Evolutionary conservation across 1,284 basidiomycete genomes (phyloP).

Genomic region (Porodaedalea pini): DNA sequence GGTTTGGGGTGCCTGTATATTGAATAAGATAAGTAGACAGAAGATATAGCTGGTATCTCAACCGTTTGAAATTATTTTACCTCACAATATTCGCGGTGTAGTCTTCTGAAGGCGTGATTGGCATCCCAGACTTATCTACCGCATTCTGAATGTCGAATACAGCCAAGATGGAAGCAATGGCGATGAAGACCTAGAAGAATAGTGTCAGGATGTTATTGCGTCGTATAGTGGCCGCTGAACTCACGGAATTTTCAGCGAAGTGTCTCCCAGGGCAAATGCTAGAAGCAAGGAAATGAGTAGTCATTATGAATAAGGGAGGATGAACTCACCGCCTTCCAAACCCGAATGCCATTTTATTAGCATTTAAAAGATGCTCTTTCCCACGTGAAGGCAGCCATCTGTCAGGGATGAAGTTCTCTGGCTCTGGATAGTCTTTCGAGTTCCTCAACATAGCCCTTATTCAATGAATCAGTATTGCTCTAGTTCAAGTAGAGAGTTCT

Average conservation of each 20-base stretch:
- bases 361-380: neutral
- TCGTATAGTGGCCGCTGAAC: slow-evolving; percentile 2
- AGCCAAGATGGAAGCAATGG: slow-evolving; percentile 20
- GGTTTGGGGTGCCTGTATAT: slow-evolving; percentile 20
- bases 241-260: slow-evolving; percentile 19
- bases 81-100: slow-evolving; percentile 6
- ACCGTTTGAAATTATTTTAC: neutral
- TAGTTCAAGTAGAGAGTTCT: too few relatives aligned
- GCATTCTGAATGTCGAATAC: slow-evolving; percentile 21
- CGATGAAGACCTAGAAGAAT: slow-evolving; percentile 9
- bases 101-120: slow-evolving; percentile 3
- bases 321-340: slow-evolving; percentile 2
- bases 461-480: neutral
- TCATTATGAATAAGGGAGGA: neutral
- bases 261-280: slow-evolving; percentile 24
- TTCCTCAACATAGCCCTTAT: slow-evolving; percentile 5
- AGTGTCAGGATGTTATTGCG: too few relatives aligned
- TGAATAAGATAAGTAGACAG: neutral
- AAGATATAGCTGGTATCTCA: neutral
- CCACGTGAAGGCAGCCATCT: slow-evolving; percentile 4
- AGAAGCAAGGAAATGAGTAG: neutral
- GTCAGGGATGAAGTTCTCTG: slow-evolving; percentile 9
- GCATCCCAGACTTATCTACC: slow-evolving; percentile 18
- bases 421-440: slow-evolving; percentile 2
- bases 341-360: slow-evolving; percentile 2